phyloP scores from a whole-genome alignment of 228 moss, liverwort and hornwort genomes.

The Sphagnum magellanicum region DNA sequence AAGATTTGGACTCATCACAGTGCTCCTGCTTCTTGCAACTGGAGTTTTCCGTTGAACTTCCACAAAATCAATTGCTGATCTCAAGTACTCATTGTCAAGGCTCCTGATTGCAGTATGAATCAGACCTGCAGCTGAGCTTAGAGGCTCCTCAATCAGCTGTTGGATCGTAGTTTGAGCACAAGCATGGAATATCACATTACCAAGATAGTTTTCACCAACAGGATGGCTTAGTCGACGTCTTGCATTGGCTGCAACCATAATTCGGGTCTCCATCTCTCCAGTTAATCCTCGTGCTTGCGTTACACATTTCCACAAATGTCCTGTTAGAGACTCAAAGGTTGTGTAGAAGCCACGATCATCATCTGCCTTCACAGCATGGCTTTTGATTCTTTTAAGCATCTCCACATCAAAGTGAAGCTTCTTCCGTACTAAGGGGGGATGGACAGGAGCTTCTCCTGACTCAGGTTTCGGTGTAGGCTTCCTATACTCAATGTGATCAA shows the following conservation, averaged over 20 bases:
- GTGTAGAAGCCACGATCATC: conserved; percentile 35
- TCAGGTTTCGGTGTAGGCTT: conserved; percentile 25
- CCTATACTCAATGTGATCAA: conserved; percentile 78
- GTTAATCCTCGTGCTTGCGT: conserved; percentile 66
- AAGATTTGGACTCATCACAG: conserved; percentile 75
- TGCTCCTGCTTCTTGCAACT: conserved; percentile 40
- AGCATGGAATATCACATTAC: conserved; percentile 89
- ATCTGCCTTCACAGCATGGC: conserved; percentile 43
- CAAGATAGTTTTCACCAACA: conserved; percentile 49
- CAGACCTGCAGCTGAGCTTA: conserved; percentile 51
- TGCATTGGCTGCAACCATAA: conserved; percentile 65
- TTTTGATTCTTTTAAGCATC: conserved; percentile 50
- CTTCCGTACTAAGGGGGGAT: conserved; percentile 38
- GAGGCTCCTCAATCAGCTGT: conserved; percentile 48
- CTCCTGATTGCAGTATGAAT: conserved; percentile 57
- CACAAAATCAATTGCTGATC: conserved; percentile 78
- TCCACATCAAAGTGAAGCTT: conserved; percentile 67
- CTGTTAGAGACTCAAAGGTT: conserved; percentile 84
- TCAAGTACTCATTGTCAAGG: conserved; percentile 69
- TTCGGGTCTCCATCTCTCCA: conserved; percentile 42
- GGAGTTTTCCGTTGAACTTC: conserved; percentile 56
- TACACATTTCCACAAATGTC: conserved; percentile 73
- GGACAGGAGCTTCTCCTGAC: conserved; percentile 9
- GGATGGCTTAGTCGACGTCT: conserved; percentile 52
- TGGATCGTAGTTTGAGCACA: conserved; percentile 45